A percentile compares a stretch with the other conserved stretches of the same genome.
These are phyloP conservation scores for Sugiyamaella smithiae DNA, from an alignment of 805 yeast species.

Conservation along the genomic window DNA sequence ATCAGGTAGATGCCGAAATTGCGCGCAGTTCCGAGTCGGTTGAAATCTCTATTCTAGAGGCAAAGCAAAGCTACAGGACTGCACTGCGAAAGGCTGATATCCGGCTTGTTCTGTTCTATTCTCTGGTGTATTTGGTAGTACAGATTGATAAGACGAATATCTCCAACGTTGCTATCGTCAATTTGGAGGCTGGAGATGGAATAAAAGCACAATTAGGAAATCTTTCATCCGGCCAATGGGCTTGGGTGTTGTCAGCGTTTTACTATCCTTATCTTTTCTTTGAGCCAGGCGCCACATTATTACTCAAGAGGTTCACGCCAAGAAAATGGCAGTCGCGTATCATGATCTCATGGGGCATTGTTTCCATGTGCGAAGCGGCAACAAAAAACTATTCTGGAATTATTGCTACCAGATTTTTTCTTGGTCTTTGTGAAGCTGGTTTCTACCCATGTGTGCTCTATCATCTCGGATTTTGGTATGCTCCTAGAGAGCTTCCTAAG, in stretches of 20 bases:
- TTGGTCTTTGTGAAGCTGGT: constrained; percentile 32
- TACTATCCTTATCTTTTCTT: constrained; percentile 34
- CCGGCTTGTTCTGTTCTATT: constrained; percentile 7
- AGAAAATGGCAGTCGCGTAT: constrained; percentile 33
- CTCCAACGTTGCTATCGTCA: constrained; percentile 10
- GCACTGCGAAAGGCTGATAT: constrained; percentile 8
- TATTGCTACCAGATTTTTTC: constrained; percentile 36
- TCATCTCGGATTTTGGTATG: constrained; percentile 36
- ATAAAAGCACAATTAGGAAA: constrained; percentile 8
- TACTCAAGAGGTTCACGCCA: constrained; percentile 37
- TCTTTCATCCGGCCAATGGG: constrained; percentile 12
- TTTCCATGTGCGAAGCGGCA: constrained; percentile 64
- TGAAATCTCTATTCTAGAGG: background rate
- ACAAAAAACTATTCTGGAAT: constrained; percentile 56
- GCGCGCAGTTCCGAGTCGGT: background rate
- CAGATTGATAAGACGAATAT: constrained; percentile 10
- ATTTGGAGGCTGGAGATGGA: constrained; percentile 9
- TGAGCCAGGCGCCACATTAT: constrained; percentile 40
- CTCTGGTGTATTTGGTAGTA: constrained; percentile 8
- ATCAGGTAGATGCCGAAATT: background rate
- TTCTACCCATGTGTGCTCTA: constrained; percentile 32
- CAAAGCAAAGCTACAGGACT: background rate
- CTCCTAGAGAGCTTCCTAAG: constrained; percentile 32
- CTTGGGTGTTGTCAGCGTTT: constrained; percentile 41
- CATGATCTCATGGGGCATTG: constrained; percentile 46